Percentiles rank a stretch among this genome's conserved stretches.
Conservation (phyloP, 306 rosid species). For the Cicer cuneatum region DNA sequence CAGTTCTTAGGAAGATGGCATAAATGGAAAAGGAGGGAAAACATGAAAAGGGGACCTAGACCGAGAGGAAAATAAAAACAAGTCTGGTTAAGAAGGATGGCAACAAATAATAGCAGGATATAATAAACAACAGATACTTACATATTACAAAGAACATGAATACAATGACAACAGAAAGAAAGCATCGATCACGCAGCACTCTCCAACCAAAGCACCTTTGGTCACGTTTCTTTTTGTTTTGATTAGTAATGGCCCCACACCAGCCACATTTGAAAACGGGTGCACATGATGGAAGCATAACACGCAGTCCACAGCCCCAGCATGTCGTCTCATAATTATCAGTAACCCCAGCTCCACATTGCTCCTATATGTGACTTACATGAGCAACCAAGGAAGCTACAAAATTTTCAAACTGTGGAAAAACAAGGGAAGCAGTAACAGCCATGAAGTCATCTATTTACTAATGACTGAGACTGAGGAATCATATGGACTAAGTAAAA, state of each 20-base stretch:
- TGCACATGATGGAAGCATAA: slow-evolving; percentile 66
- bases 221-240: slow-evolving; percentile 57
- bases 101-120: slow-evolving; percentile 22
- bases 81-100: slow-evolving; percentile 15
- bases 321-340: slow-evolving; percentile 74
- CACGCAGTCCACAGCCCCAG: slow-evolving; percentile 96
- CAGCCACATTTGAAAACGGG: slow-evolving; percentile 91
- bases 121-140: slow-evolving; percentile 53
- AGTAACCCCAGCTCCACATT: slow-evolving; percentile 50
- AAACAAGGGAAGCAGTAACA: slow-evolving; percentile 47
- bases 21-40: background rate
- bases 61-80: slow-evolving; percentile 19
- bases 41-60: slow-evolving; percentile 2
- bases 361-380: slow-evolving; percentile 75
- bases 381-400: slow-evolving; percentile 62
- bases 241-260: slow-evolving; percentile 94
- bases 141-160: slow-evolving; percentile 85
- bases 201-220: slow-evolving; percentile 67
- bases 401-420: slow-evolving; percentile 54
- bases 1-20: slow-evolving; percentile 6
- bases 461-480: slow-evolving; percentile 45
- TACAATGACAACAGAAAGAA: slow-evolving; percentile 61
- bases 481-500: slow-evolving; percentile 25
- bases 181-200: slow-evolving; percentile 73
- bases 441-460: slow-evolving; percentile 45